Conservation (phyloP, 345 rosid species). For the Euphorbia peplus region DNA sequence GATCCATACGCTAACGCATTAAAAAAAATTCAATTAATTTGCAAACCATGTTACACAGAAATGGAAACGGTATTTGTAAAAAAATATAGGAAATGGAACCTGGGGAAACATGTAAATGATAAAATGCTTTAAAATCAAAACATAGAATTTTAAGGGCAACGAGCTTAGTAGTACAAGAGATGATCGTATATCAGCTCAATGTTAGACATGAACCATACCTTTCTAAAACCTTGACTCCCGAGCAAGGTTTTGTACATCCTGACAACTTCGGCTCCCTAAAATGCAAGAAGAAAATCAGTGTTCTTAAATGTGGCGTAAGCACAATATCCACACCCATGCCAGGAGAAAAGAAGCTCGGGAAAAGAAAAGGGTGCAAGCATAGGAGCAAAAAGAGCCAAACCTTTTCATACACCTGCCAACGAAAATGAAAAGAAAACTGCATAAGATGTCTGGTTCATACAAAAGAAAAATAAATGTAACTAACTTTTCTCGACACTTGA, state of each 20-base stretch:
- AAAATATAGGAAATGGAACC: too few relatives aligned
- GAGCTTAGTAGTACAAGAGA: constrained; percentile 4
- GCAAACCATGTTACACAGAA: background rate
- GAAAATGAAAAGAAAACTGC: constrained; percentile 18
- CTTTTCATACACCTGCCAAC: constrained; percentile 88
- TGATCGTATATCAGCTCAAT: background rate
- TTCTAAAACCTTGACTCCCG: constrained; percentile 85
- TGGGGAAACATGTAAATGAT: too few relatives aligned
- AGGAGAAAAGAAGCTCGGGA: background rate
- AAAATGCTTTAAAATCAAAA: too few relatives aligned
- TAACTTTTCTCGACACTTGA: background rate
- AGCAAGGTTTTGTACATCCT: constrained; percentile 99
- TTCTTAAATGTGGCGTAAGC: background rate
- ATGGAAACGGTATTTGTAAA: too few relatives aligned
- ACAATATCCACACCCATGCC: background rate
- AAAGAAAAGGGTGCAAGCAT: background rate
- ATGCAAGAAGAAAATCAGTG: background rate
- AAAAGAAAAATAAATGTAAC: constrained; percentile 20
- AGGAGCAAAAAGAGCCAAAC: constrained; percentile 37
- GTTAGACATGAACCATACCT: constrained; percentile 42
- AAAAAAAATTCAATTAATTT: background rate
- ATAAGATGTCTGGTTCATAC: constrained; percentile 20
- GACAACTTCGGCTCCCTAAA: constrained; percentile 98
- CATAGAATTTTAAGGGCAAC: background rate
- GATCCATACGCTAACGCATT: constrained; percentile 84